Evolutionary conservation across 257 asterid genomes (phyloP).

Genomic region (Fraxinus cuspidata): DNA sequence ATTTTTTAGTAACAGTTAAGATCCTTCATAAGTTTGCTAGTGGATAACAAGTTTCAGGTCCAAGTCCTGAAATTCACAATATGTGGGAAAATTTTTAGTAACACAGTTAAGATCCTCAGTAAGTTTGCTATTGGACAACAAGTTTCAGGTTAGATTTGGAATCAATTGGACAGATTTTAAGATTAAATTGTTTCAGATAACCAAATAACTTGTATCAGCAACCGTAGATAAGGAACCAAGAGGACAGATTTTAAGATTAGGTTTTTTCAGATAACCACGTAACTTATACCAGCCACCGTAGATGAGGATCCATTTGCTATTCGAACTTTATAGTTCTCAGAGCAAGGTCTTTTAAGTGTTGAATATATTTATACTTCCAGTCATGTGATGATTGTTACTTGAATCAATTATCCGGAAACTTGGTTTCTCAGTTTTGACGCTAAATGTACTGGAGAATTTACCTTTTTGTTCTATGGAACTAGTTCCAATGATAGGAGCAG

Average conservation of each 20-base stretch:
- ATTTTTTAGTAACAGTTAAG: no score
- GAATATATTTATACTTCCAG: not conserved
- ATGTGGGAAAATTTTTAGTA: not conserved
- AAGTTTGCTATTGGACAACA: conserved; percentile 5
- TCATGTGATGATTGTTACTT: not conserved
- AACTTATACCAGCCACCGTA: not conserved
- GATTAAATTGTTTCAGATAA: no score
- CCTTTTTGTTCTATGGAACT: not conserved
- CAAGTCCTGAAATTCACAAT: conserved; percentile 17
- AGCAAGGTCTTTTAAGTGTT: not conserved
- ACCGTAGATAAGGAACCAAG: no score
- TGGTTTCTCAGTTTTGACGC: not conserved
- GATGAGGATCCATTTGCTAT: not conserved
- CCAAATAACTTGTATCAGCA: no score
- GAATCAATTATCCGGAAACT: not conserved
- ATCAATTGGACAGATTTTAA: not conserved
- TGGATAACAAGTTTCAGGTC: not conserved
- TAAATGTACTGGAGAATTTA: not conserved
- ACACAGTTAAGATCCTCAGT: not conserved
- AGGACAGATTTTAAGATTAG: no score
- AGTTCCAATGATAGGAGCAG: not conserved
- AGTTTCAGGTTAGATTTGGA: not conserved
- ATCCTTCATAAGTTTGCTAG: not conserved
- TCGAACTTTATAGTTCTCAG: not conserved
- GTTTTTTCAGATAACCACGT: not conserved